Percentiles rank a stretch among this genome's conserved stretches.
Conservation (phyloP, 371 early-diverging fungal species). For the Rhizomucor pusillus region DNA sequence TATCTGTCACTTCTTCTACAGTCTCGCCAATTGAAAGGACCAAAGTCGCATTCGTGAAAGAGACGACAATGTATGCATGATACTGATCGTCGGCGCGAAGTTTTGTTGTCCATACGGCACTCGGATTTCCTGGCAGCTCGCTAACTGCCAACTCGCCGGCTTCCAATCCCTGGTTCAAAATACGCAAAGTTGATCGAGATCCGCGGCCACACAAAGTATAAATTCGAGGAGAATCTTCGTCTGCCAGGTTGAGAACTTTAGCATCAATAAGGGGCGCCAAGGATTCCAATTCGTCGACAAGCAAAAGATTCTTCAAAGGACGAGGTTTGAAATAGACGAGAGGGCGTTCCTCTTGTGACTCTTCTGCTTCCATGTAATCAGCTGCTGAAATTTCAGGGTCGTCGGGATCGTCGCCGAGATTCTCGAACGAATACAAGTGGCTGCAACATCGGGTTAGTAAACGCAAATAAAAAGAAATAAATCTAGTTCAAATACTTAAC, state of each 20-base stretch:
- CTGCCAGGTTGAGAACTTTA: slow-evolving; percentile 80
- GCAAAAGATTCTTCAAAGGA: slow-evolving; percentile 76
- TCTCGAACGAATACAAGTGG: slow-evolving; percentile 88
- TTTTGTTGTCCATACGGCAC: slow-evolving; percentile 93
- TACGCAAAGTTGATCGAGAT: slow-evolving; percentile 77
- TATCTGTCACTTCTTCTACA: slow-evolving; percentile 92
- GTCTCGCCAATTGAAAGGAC: slow-evolving; percentile 93
- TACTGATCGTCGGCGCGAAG: slow-evolving; percentile 61
- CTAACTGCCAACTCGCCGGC: slow-evolving; percentile 88
- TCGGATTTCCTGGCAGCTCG: slow-evolving; percentile 92
- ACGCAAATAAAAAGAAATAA: no score
- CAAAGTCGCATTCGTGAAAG: slow-evolving; percentile 91
- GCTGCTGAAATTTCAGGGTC: slow-evolving; percentile 74
- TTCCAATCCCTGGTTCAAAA: slow-evolving; percentile 91
- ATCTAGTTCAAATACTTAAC: slow-evolving; percentile 60
- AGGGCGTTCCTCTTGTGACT: slow-evolving; percentile 40
- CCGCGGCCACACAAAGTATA: slow-evolving; percentile 89
- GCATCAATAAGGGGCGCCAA: slow-evolving; percentile 75
- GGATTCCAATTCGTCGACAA: slow-evolving; percentile 89
- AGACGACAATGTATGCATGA: slow-evolving; percentile 90
- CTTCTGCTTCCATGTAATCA: slow-evolving; percentile 65
- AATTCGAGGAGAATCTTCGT: slow-evolving; percentile 93
- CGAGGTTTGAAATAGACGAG: slow-evolving; percentile 79
- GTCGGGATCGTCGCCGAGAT: slow-evolving; percentile 88
- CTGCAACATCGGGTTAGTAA: slow-evolving; percentile 25